phyloP scores from a whole-genome alignment of 2,329 filamentous ascomycete genomes.

The Diaporthe citrichinensis region DNA sequence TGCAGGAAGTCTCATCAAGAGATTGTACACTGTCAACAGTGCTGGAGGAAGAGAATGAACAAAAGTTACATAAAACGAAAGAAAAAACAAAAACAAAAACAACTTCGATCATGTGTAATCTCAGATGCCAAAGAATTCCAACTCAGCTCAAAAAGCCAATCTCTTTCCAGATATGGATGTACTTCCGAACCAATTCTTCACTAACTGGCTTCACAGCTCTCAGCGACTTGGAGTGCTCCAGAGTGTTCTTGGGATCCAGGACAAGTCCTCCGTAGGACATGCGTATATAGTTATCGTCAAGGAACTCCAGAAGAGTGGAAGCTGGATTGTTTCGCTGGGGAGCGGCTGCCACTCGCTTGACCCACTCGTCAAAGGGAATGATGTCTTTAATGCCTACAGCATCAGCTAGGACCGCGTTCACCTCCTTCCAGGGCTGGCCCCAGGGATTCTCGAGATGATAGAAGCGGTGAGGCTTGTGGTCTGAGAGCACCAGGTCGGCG shows the following conservation, averaged over 20 bases:
- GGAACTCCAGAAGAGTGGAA: background rate
- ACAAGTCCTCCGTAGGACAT: slow-evolving; percentile 1
- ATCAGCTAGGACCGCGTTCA: background rate
- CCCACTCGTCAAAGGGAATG: background rate
- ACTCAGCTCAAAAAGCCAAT: background rate
- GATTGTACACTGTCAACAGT: background rate
- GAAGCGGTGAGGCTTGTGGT: background rate
- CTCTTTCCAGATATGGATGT: background rate
- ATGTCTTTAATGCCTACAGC: background rate
- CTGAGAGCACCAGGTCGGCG: slow-evolving; percentile 45
- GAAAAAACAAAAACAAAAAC: background rate
- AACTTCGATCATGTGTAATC: background rate
- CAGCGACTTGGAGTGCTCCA: slow-evolving; percentile 1
- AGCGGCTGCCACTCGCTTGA: background rate
- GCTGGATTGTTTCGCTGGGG: background rate
- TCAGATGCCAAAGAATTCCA: background rate
- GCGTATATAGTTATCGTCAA: background rate
- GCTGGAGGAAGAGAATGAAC: background rate
- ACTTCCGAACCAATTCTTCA: background rate
- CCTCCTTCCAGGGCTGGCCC: slow-evolving; percentile 24
- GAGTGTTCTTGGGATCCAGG: background rate
- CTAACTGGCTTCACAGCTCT: background rate
- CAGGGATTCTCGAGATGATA: slow-evolving; percentile 36
- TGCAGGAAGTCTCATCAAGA: background rate
- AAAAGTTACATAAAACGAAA: background rate